These are phyloP conservation scores for Ogataea salicorniae DNA, from an alignment of 805 yeast genomes.

Conservation along the genomic window DNA sequence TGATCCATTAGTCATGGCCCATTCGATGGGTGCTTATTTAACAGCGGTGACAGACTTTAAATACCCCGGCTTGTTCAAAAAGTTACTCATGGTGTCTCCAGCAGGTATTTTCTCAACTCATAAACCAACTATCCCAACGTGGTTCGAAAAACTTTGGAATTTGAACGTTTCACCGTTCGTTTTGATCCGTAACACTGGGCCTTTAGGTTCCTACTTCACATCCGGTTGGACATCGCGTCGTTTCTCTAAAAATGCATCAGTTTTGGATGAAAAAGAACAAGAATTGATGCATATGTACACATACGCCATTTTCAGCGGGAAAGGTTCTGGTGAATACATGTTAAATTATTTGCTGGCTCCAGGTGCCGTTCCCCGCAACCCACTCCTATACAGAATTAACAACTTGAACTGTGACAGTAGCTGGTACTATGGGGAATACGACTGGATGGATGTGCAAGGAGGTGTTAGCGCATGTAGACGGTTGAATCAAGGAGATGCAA, in stretches of 20 bases:
- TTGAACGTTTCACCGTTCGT: constrained; percentile 77
- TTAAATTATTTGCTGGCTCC: constrained; percentile 79
- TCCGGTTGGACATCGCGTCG: constrained; percentile 88
- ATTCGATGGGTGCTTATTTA: constrained; percentile 89
- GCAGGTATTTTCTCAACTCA: constrained; percentile 69
- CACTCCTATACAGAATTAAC: constrained; percentile 52
- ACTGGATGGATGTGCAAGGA: constrained; percentile 55
- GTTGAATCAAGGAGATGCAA: constrained; percentile 25
- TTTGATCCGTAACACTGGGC: constrained; percentile 70
- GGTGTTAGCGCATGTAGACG: constrained; percentile 37
- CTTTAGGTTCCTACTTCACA: constrained; percentile 77
- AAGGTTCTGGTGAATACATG: constrained; percentile 93
- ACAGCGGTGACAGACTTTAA: constrained; percentile 61
- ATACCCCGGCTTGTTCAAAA: constrained; percentile 56
- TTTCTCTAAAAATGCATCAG: constrained; percentile 44
- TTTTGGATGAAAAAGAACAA: constrained; percentile 39
- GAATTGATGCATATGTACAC: constrained; percentile 68
- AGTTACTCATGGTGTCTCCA: constrained; percentile 79
- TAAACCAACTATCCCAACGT: constrained; percentile 54
- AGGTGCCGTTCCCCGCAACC: constrained; percentile 84
- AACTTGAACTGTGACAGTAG: constrained; percentile 53
- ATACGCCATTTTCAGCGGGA: constrained; percentile 77
- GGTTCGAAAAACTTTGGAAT: constrained; percentile 79
- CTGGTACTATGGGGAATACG: constrained; percentile 84
- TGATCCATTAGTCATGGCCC: constrained; percentile 61